Percentiles rank a stretch among this genome's conserved stretches.
phyloP scores from a whole-genome alignment of 768 basidiomycete genomes.

The Mycena metata region DNA sequence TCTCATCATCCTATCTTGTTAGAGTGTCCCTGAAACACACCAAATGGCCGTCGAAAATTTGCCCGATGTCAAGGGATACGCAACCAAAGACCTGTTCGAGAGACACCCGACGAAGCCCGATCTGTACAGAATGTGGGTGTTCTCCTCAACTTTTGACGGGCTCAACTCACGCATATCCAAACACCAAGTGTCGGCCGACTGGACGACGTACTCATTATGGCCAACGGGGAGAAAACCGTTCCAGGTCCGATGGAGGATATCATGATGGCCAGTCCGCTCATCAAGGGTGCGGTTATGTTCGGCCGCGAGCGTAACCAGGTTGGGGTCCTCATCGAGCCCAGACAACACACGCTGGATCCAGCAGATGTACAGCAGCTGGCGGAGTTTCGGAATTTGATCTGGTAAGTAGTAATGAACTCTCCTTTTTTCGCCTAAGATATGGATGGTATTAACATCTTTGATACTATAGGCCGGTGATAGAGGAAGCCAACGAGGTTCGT shows the following conservation, averaged over 20 bases:
- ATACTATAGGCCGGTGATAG: conserved; percentile 53
- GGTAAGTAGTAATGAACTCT: conserved; percentile 42
- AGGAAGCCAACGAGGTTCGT: conserved; percentile 55
- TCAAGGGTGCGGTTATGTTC: conserved; percentile 32
- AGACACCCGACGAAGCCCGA: conserved; percentile 49
- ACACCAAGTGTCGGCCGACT: conserved; percentile 46
- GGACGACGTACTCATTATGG: conserved; percentile 46
- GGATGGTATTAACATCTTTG: too few relatives aligned
- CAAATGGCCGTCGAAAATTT: conserved; percentile 53
- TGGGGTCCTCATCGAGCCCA: conserved; percentile 38
- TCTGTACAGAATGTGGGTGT: conserved; percentile 47
- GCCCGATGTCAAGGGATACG: conserved; percentile 45
- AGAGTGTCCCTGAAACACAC: conserved; percentile 42
- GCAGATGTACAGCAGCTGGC: conserved; percentile 19
- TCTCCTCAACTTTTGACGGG: neutral
- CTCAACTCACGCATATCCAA: neutral
- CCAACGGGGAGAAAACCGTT: conserved; percentile 48
- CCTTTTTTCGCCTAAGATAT: too few relatives aligned
- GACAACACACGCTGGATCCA: conserved; percentile 35
- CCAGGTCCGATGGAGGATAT: conserved; percentile 46
- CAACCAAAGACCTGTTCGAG: conserved; percentile 47
- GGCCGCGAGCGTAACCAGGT: conserved; percentile 37
- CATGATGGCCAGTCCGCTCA: conserved; percentile 36
- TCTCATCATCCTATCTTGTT: neutral
- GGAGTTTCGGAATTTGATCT: conserved; percentile 53